Evolutionary conservation across 2,329 filamentous ascomycete genomes (phyloP).

Genomic region (Fusarium sp.): DNA sequence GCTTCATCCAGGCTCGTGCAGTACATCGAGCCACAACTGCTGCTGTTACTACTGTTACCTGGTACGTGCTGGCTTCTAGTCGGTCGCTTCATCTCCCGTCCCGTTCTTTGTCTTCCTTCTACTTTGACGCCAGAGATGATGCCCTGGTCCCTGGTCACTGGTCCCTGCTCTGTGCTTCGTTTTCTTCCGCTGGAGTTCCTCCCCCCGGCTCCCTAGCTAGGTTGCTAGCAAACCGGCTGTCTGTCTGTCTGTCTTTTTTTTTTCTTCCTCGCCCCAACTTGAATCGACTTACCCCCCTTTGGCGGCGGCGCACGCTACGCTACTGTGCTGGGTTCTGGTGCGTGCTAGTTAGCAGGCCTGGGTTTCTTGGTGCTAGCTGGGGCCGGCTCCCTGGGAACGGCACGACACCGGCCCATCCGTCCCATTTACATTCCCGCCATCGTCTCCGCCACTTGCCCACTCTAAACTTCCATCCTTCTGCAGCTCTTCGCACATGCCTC

Average conservation of each 20-base stretch:
- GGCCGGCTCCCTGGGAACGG: conserved; percentile 51
- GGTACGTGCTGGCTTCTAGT: conserved; percentile 23
- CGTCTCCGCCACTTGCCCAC: conserved; percentile 44
- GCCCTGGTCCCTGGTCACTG: conserved; percentile 1
- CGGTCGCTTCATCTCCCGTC: conserved; percentile 28
- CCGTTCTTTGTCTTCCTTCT: conserved; percentile 16
- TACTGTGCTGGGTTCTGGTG: neutral
- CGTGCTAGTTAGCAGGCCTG: conserved; percentile 5
- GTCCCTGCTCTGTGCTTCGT: conserved; percentile 1
- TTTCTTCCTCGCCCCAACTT: neutral
- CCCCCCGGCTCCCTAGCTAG: neutral
- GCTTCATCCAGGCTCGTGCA: conserved; percentile 2
- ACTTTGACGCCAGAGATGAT: conserved; percentile 28
- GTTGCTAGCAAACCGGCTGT: neutral
- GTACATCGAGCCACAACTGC: conserved; percentile 5
- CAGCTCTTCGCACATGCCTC: conserved; percentile 26
- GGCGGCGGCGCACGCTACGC: neutral
- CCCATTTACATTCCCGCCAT: conserved; percentile 51
- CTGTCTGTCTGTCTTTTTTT: neutral
- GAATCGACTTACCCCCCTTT: neutral
- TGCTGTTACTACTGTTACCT: conserved; percentile 24
- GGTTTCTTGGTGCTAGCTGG: conserved; percentile 38
- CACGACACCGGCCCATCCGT: conserved; percentile 52
- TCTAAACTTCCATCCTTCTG: conserved; percentile 38
- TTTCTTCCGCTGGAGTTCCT: conserved; percentile 2